Conservation (phyloP, 495 filamentous ascomycete genomes). For the Cercophora newfieldiana region DNA sequence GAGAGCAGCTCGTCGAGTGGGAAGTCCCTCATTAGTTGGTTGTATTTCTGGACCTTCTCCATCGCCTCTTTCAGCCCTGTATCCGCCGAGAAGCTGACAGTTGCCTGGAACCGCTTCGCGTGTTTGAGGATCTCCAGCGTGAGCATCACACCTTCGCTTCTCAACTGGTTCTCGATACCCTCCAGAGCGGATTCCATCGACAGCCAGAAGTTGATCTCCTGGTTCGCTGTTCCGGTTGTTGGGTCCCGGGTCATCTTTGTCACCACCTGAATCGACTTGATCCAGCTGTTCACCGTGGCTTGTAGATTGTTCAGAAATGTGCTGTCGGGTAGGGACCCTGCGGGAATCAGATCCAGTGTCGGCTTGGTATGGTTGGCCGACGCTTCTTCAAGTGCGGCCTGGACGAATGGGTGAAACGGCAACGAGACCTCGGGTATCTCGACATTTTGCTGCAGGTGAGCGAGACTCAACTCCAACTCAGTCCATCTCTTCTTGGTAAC, state of each 20-base stretch:
- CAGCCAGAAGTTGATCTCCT: conserved; percentile 98
- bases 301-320: conserved; percentile 92
- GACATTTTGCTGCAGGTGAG: conserved; percentile 93
- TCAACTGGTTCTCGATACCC: conserved; percentile 81
- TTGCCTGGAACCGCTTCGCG: conserved; percentile 95
- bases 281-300: conserved; percentile 92
- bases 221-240: conserved; percentile 82
- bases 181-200: conserved; percentile 91
- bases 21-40: conserved; percentile 97
- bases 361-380: conserved; percentile 61
- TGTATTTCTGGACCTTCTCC: conserved; percentile 96
- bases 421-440: conserved; percentile 91
- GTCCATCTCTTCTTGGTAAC: conserved; percentile 94
- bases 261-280: conserved; percentile 96
- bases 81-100: conserved; percentile 91
- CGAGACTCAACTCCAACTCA: conserved; percentile 83
- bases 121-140: conserved; percentile 92
- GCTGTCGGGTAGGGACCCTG: conserved; percentile 73
- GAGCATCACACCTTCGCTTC: conserved; percentile 83
- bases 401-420: conserved; percentile 81
- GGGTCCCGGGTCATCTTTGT: conserved; percentile 91
- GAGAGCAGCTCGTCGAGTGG: conserved; percentile 92
- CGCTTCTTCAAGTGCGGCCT: conserved; percentile 77
- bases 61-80: conserved; percentile 93
- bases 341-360: conserved; percentile 72